Conservation (phyloP, 345 rosid genomes). For the Salix exigua region DNA sequence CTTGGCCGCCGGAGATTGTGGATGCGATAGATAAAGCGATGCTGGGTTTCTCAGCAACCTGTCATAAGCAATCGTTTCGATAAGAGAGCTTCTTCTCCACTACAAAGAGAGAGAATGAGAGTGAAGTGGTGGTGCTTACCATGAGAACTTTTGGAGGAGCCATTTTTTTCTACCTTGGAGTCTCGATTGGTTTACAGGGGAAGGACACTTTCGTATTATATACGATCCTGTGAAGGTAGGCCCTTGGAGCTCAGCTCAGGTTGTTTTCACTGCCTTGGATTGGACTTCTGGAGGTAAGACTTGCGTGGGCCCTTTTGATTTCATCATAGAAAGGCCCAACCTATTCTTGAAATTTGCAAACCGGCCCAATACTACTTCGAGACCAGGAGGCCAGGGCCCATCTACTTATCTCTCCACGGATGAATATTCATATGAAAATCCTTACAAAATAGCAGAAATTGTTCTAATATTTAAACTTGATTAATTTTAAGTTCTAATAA, state of each 20-base stretch:
- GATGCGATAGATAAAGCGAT: slow-evolving; percentile 87
- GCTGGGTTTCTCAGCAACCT: slow-evolving; percentile 99
- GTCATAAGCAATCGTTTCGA: background rate
- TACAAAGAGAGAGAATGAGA: too few relatives aligned
- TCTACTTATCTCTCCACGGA: too few relatives aligned
- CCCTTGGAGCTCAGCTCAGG: background rate
- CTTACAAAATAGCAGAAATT: too few relatives aligned
- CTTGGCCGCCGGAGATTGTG: slow-evolving; percentile 70
- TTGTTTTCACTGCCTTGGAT: background rate
- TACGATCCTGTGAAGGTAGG: background rate
- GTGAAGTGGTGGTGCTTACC: background rate
- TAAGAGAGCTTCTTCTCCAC: too few relatives aligned
- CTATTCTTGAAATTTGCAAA: background rate
- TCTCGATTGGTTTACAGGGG: background rate
- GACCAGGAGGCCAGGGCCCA: background rate
- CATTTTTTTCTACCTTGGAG: background rate
- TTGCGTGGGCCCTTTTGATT: too few relatives aligned
- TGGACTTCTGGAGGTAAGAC: background rate
- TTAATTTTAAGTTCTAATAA: too few relatives aligned
- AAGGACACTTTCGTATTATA: background rate
- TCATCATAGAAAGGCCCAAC: background rate
- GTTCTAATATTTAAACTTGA: too few relatives aligned
- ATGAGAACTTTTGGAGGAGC: slow-evolving; percentile 10
- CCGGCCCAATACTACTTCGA: background rate
- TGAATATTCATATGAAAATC: too few relatives aligned